A percentile compares a stretch with the other conserved stretches of the same genome.
Evolutionary conservation across 495 filamentous ascomycete species (phyloP).

Genomic region (Daldinia loculata): DNA sequence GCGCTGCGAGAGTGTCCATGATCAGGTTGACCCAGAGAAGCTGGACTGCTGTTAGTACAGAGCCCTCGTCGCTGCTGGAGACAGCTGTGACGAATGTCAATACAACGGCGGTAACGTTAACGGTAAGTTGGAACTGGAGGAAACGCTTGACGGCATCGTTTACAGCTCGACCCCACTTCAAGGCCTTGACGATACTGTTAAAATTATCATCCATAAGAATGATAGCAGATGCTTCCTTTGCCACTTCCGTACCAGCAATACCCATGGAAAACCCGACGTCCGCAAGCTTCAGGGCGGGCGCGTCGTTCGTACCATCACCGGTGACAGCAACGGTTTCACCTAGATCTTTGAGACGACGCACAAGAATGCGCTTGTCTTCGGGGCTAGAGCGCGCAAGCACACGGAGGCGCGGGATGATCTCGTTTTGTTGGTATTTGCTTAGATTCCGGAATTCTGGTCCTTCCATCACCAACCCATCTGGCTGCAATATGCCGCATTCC

Average conservation of each 20-base stretch:
- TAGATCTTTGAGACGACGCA: constrained; percentile 74
- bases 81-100: constrained; percentile 86
- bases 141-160: constrained; percentile 93
- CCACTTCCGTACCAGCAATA: constrained; percentile 90
- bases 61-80: constrained; percentile 67
- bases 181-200: constrained; percentile 82
- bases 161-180: constrained; percentile 90
- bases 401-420: constrained; percentile 76
- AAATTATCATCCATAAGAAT: constrained; percentile 95
- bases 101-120: constrained; percentile 87
- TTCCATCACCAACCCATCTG: constrained; percentile 80
- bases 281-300: constrained; percentile 82
- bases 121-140: constrained; percentile 90
- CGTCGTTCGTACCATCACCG: constrained; percentile 91
- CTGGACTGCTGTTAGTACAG: constrained; percentile 86
- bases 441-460: constrained; percentile 84
- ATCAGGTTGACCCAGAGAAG: constrained; percentile 93
- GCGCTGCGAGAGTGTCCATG: constrained; percentile 91
- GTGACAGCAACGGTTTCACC: constrained; percentile 88
- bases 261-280: constrained; percentile 96
- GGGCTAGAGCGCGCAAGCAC: constrained; percentile 88
- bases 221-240: constrained; percentile 91
- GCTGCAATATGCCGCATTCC: constrained; percentile 83
- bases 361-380: constrained; percentile 86
- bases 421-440: constrained; percentile 72